A percentile compares a stretch with the other conserved stretches of the same genome.
Conservation (phyloP, 2,329 filamentous ascomycete genomes). For the Metarhizium album region DNA sequence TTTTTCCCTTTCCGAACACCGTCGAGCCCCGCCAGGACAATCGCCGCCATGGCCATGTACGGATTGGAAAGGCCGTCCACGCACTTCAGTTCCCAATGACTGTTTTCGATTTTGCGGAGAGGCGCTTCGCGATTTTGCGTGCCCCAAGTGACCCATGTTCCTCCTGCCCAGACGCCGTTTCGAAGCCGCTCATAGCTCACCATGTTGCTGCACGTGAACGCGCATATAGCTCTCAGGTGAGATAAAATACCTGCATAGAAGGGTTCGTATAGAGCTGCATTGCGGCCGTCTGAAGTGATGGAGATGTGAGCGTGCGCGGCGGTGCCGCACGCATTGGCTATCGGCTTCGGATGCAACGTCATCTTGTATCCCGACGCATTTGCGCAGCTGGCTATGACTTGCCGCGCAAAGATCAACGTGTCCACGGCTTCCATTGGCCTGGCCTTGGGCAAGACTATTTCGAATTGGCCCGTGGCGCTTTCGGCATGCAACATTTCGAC, state of each 20-base stretch:
- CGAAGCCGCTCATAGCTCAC: constrained; percentile 58
- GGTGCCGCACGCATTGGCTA: constrained; percentile 44
- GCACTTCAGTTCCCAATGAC: constrained; percentile 69
- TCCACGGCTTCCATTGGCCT: constrained; percentile 60
- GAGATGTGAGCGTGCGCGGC: constrained; percentile 63
- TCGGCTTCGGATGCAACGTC: constrained; percentile 66
- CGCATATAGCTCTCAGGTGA: constrained; percentile 55
- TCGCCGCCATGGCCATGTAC: constrained; percentile 45
- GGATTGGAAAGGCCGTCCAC: constrained; percentile 73
- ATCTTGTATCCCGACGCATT: constrained; percentile 52
- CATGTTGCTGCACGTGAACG: constrained; percentile 56
- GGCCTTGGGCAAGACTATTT: constrained; percentile 57
- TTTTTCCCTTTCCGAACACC: constrained; percentile 19
- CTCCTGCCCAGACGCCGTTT: constrained; percentile 68
- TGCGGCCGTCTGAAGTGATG: constrained; percentile 34
- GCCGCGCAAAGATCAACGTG: constrained; percentile 56
- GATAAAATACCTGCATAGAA: constrained; percentile 65
- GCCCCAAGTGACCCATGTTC: constrained; percentile 70
- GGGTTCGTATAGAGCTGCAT: constrained; percentile 38
- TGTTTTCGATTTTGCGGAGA: constrained; percentile 52
- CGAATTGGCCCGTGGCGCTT: constrained; percentile 63
- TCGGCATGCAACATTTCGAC: constrained; percentile 69
- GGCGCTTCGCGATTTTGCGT: constrained; percentile 71
- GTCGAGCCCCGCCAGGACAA: constrained; percentile 21
- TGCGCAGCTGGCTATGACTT: constrained; percentile 56